Base-by-base conservation (phyloP, 495 filamentous ascomycete genomes). In the Penicillium nucicola region DNA sequence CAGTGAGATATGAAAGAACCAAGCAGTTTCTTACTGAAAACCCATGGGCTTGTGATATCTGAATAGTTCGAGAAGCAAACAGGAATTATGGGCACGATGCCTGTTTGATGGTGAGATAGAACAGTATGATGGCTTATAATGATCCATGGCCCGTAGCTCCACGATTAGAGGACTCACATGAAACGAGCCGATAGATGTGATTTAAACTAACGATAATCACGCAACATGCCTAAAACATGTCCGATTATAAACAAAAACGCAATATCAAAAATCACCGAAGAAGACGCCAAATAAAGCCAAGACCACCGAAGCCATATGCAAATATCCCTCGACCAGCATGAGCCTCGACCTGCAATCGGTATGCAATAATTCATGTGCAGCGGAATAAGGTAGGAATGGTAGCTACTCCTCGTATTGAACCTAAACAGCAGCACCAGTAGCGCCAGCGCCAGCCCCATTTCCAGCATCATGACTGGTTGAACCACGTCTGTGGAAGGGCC, bases 401-500 rank as follows among this genome's bases (percentile, higher is more conserved):
- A 41, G 7, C 12, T 20, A 13, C 9, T 18, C 19, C 14, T 28
- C 5, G 0, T 28, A 9, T 8, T 28, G 25, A 8, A 12, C 25
- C 41, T 51, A 60, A 42, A 52, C 42, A 12, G 48, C 15, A 36
- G 47, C 37, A 4, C 40, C 49, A 25, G 34, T 45, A 36, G 47
- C 37, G 6, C 40, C 15, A 36, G 47, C 37, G 4, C 40, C 49
- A 25, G 34, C 45, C 20, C 49, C 59, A 28, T 47, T 32, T 2
- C 44, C 48, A 32, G 48, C 46, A 43, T 62, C 64, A 19, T 68
- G 60, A 14, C 69, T 71, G 33, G 53, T 66, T 1, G 70, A 69
- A 1, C 67, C 61, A 9, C 71, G 66, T 4, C 72, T 64, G 56
- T 77, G 73, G 45, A 77, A 75, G 1, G 72, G 65, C 13, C 65